Conservation (phyloP, 345 rosid species). For the Brassica napus region Da-Ae NC_063450.1:31289501-31290000, state of each 20-base stretch:
- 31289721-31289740: constrained; percentile 79
- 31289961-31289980: neutral
- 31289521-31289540: neutral
- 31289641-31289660: constrained; percentile 43
- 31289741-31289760: constrained; percentile 99
- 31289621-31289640: constrained; percentile 59
- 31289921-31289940: neutral
- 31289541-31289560: constrained; percentile 56
- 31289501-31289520: neutral
- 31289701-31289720: constrained; percentile 46
- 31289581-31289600: constrained; percentile 81
- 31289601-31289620: constrained; percentile 78
- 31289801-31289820: constrained; percentile 28
- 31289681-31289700: constrained; percentile 73
- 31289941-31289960: neutral
- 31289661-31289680: constrained; percentile 58
- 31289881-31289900: constrained; percentile 37
- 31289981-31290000: neutral
- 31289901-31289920: neutral
- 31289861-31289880: constrained; percentile 61
- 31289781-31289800: constrained; percentile 44
- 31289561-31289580: constrained; percentile 83
- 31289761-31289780: constrained; percentile 54
- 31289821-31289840: constrained; percentile 44
- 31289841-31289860: constrained; percentile 51